Percentiles rank a stretch among this genome's conserved stretches.
Conservation (phyloP, 208 protist species). For the Trypanosoma caninum region DNA sequence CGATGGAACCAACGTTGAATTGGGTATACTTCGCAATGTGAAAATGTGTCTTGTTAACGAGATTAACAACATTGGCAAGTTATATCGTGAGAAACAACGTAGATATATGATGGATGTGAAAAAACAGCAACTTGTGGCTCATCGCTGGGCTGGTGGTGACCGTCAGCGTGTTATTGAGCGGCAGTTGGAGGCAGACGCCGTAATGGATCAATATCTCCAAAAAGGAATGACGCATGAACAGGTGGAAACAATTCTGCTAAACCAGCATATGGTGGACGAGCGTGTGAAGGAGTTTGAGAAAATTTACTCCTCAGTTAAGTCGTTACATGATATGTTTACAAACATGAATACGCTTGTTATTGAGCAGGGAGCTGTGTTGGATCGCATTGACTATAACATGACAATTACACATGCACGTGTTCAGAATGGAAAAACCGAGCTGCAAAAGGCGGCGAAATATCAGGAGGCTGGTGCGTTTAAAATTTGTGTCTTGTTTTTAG, state of each 20-base stretch:
- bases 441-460: slow-evolving; percentile 89
- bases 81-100: slow-evolving; percentile 88
- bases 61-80: slow-evolving; percentile 80
- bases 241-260: slow-evolving; percentile 90
- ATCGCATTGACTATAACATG: slow-evolving; percentile 96
- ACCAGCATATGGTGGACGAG: slow-evolving; percentile 89
- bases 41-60: slow-evolving; percentile 92
- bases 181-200: slow-evolving; percentile 77
- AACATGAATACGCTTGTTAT: slow-evolving; percentile 92
- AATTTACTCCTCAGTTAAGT: slow-evolving; percentile 92
- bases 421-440: slow-evolving; percentile 71
- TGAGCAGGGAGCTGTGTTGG: slow-evolving; percentile 93
- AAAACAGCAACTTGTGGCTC: slow-evolving; percentile 85
- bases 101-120: slow-evolving; percentile 91
- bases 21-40: slow-evolving; percentile 89
- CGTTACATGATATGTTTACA: slow-evolving; percentile 93
- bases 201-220: slow-evolving; percentile 89
- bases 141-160: slow-evolving; percentile 82
- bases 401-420: slow-evolving; percentile 85
- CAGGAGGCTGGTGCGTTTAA: slow-evolving; percentile 88
- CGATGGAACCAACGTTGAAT: slow-evolving; percentile 79
- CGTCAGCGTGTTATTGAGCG: slow-evolving; percentile 81
- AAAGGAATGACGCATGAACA: slow-evolving; percentile 93
- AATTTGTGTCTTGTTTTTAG: slow-evolving; percentile 88
- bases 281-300: slow-evolving; percentile 91